Evolutionary conservation across 257 asterid species (phyloP), one percentile per base, ranked within the genome.

Genomic region (Lantana camara): DNA sequence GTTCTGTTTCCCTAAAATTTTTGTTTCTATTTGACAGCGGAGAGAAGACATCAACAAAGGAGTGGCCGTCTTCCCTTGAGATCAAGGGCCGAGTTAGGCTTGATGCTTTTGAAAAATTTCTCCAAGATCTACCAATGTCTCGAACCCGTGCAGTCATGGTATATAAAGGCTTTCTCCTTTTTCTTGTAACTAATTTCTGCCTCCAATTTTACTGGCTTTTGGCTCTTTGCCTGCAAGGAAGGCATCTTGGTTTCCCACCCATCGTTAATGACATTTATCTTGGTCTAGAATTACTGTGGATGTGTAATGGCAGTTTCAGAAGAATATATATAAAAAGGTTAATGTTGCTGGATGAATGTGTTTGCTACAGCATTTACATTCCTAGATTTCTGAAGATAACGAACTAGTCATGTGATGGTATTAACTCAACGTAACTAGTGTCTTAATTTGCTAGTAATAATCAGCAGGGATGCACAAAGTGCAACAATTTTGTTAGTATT

Each of bases 91-190:
- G 96, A 82, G 99, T 94, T 61, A 79, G 93, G 68, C 88, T 88
- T 34, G 99, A 85, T 47, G 95, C 99, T 3, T 94, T 94, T 70
- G 97, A 86, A 64, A 94, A 90, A 68, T 94, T 94, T 74, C 73
- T 94, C 55, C 88, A 82, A 78, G 95, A 86, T 63, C 98, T 94
- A 72, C 99, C 95, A 0, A 83, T 78, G 86, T 94, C 99, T 48
- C 95, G 99, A 61, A 86, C 96, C 17, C 99, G 99, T 80, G 96
- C 98, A 75, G 99, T 94, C 86, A 94, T 94, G 99, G 99, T 94
- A 94, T 85, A 73, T 82, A 73, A 80, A 85, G 92, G 83, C 86
- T 83, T 73, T 67, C 70, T 70, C 83, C 81, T 77, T 78, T 67
- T 82, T 63, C 63, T 74, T 69, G 81, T 78, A 76, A 66, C 78